Percentiles rank a stretch among this genome's conserved stretches.
These are phyloP conservation scores for Salvia hispanica DNA, from an alignment of 257 asterid species.

Conservation along the genomic window DNA sequence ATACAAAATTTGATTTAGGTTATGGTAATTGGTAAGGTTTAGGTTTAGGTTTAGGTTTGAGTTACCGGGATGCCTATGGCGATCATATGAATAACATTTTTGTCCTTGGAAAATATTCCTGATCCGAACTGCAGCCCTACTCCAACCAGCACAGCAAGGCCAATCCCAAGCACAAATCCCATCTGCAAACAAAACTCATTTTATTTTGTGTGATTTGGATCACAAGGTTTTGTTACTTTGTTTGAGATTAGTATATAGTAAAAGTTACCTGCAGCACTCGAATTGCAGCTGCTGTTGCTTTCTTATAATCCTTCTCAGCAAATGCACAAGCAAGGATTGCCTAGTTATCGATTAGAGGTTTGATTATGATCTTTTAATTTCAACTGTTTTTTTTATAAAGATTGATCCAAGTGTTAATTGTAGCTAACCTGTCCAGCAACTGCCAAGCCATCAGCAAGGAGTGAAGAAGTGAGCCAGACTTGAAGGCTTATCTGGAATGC, in stretches of 20 bases:
- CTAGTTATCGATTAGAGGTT: conserved; percentile 32
- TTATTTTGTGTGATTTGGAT: neutral
- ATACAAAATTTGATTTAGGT: too few species aligned
- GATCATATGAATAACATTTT: conserved; percentile 55
- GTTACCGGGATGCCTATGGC: conserved; percentile 79
- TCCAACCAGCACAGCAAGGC: conserved; percentile 71
- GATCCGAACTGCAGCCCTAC: conserved; percentile 80
- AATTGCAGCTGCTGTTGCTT: conserved; percentile 79
- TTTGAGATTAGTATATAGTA: neutral
- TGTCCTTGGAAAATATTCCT: conserved; percentile 79
- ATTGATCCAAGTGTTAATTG: neutral
- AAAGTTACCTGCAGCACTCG: conserved; percentile 73
- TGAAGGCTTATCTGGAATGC: conserved; percentile 94
- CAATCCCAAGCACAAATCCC: conserved; percentile 84
- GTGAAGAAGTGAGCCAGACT: conserved; percentile 91
- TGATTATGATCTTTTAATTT: too few species aligned
- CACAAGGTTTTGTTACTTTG: neutral
- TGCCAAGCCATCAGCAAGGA: conserved; percentile 95
- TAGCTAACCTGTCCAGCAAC: conserved; percentile 92
- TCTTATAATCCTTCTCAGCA: conserved; percentile 84
- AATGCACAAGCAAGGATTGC: conserved; percentile 97
- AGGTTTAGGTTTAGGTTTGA: neutral
- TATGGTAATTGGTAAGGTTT: neutral
- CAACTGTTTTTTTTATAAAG: too few species aligned
- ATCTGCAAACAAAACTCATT: conserved; percentile 47